Conservation (phyloP, 2,329 filamentous ascomycete species). For the Penicillium frequentans region DNA sequence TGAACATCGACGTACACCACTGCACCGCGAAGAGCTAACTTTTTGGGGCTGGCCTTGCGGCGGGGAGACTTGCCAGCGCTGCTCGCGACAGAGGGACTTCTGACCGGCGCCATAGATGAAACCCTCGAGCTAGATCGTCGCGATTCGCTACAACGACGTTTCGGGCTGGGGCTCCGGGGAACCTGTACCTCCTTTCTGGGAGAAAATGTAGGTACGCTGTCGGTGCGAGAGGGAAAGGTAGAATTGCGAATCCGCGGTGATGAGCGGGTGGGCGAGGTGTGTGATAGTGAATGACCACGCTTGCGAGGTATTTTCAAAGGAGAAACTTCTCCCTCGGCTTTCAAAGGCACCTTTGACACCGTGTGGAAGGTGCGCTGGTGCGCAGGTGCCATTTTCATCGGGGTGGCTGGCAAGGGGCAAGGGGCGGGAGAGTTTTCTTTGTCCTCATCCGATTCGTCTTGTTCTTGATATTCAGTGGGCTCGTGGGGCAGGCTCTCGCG, state of each 20-base stretch:
- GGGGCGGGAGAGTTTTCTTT: slow-evolving; percentile 29
- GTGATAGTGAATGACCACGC: slow-evolving; percentile 55
- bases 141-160: slow-evolving; percentile 14
- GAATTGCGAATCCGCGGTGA: slow-evolving; percentile 30
- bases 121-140: slow-evolving; percentile 13
- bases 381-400: slow-evolving; percentile 49
- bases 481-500: slow-evolving; percentile 1
- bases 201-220: slow-evolving; percentile 23
- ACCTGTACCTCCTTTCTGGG: slow-evolving; percentile 27
- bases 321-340: slow-evolving; percentile 59
- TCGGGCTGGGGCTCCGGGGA: slow-evolving; percentile 19
- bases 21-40: slow-evolving; percentile 63
- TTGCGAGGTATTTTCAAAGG: slow-evolving; percentile 48
- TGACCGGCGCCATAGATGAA: slow-evolving; percentile 8
- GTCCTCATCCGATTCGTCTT: slow-evolving; percentile 19
- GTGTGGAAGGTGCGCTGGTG: slow-evolving; percentile 65
- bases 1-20: slow-evolving; percentile 83
- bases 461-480: slow-evolving; percentile 7
- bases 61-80: slow-evolving; percentile 32
- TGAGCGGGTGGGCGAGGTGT: slow-evolving; percentile 38
- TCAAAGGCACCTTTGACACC: slow-evolving; percentile 74
- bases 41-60: slow-evolving; percentile 21
- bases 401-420: slow-evolving; percentile 50
- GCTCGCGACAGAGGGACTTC: slow-evolving; percentile 17
- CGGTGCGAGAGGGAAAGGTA: slow-evolving; percentile 22